phyloP scores from a whole-genome alignment of 176 grass and related monocot genomes.

The Musa itinerans region DNA sequence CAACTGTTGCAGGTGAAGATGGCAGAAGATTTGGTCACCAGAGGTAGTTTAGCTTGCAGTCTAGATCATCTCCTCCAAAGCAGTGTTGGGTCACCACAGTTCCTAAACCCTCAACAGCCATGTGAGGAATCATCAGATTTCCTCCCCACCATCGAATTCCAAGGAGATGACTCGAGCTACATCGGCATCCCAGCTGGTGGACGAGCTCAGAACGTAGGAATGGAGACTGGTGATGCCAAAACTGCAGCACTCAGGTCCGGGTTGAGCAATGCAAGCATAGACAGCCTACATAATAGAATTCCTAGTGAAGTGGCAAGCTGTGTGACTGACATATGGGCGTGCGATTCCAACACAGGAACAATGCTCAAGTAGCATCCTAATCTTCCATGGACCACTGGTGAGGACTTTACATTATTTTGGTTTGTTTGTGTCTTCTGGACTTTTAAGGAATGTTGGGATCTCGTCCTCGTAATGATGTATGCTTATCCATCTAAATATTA shows the following conservation, averaged over 20 bases:
- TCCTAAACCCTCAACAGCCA: conserved; percentile 41
- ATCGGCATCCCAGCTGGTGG: conserved; percentile 24
- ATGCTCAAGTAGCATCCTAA: too few species aligned
- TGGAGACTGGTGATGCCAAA: conserved; percentile 13
- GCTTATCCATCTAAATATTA: too few species aligned
- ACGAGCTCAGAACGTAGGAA: conserved; percentile 21
- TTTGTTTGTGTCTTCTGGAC: too few species aligned
- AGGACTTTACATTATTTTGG: too few species aligned
- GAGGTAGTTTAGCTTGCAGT: conserved; percentile 49
- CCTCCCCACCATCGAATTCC: conserved; percentile 36
- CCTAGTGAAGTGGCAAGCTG: conserved; percentile 4
- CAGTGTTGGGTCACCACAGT: conserved; percentile 47
- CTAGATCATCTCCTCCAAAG: conserved; percentile 41
- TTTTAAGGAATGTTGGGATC: too few species aligned
- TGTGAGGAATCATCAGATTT: conserved; percentile 40
- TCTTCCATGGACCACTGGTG: too few species aligned
- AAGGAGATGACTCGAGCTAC: conserved; percentile 26
- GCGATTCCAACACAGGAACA: too few species aligned
- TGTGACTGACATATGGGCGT: too few species aligned
- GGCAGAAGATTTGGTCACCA: conserved; percentile 75
- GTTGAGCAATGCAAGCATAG: conserved; percentile 26
- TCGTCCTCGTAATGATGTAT: too few species aligned
- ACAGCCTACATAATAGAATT: conserved; percentile 31
- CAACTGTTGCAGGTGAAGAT: conserved; percentile 52
- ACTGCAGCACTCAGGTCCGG: conserved; percentile 9